A percentile compares a stretch with the other conserved stretches of the same genome.
Conservation (phyloP, 2,329 filamentous ascomycete genomes). For the Beauveria sp. region DNA sequence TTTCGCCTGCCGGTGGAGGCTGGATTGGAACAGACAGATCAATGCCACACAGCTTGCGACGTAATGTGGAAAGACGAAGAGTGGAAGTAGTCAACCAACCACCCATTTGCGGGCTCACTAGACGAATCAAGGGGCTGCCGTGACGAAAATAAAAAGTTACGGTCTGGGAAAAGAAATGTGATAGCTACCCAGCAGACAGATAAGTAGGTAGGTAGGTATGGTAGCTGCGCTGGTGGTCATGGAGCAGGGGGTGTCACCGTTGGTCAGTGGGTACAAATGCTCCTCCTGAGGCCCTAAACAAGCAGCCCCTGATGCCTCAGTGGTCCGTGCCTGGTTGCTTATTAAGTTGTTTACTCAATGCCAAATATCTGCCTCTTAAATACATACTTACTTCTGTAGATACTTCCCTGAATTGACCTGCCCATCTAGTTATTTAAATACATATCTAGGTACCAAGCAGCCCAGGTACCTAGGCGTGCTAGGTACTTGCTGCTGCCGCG, state of each 20-base stretch:
- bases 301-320: slow-evolving; percentile 8
- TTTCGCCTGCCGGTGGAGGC: neutral
- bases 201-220: neutral
- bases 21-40: neutral
- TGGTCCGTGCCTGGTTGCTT: slow-evolving; percentile 9
- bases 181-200: neutral
- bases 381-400: neutral
- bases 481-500: no score
- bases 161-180: neutral
- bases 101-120: neutral
- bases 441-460: no score
- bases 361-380: neutral
- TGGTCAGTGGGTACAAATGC: slow-evolving; percentile 5
- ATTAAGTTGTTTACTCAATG: neutral
- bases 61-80: neutral
- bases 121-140: slow-evolving; percentile 4
- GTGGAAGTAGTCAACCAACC: neutral
- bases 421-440: no score
- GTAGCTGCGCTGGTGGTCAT: neutral
- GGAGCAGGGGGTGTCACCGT: slow-evolving; percentile 10
- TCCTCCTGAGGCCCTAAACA: slow-evolving; percentile 9
- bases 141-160: neutral
- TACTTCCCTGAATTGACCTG: no score
- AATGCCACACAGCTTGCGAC: slow-evolving; percentile 1
- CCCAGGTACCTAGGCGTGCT: neutral